These are phyloP conservation scores for Kockiozyma suomiensis DNA, from an alignment of 805 yeast genomes.

Conservation along the genomic window DNA sequence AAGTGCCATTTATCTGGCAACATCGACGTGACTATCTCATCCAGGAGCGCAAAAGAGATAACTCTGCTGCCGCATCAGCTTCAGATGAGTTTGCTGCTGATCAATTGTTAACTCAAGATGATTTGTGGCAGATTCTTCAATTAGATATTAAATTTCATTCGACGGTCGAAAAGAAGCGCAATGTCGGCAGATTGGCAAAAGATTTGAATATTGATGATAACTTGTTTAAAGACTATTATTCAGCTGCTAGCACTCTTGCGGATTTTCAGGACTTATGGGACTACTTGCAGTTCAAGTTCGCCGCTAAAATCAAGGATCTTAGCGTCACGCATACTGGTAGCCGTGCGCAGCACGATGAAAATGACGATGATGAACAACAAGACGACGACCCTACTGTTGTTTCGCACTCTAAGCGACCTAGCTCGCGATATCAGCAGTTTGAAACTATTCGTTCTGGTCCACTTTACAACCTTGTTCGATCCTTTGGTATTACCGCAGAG, in stretches of 20 bases:
- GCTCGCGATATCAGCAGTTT: constrained; percentile 45
- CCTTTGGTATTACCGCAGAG: constrained; percentile 76
- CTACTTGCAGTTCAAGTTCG: constrained; percentile 72
- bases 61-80: constrained; percentile 34
- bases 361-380: constrained; percentile 37
- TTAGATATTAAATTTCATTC: constrained; percentile 89
- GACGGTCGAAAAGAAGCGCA: constrained; percentile 69
- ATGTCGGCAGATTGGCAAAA: constrained; percentile 59
- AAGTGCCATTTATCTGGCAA: constrained; percentile 94
- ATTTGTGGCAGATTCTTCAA: constrained; percentile 86
- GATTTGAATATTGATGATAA: constrained; percentile 61
- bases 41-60: constrained; percentile 47
- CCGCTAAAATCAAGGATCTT: constrained; percentile 57
- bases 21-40: constrained; percentile 89
- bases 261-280: constrained; percentile 90
- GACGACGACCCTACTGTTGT: constrained; percentile 40
- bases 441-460: constrained; percentile 40
- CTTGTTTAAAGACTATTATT: constrained; percentile 58
- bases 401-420: constrained; percentile 42
- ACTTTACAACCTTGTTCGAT: constrained; percentile 41
- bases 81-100: constrained; percentile 29
- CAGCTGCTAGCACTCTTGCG: constrained; percentile 65
- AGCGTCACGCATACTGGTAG: constrained; percentile 35
- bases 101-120: constrained; percentile 62
- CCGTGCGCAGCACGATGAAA: constrained; percentile 2